Percentiles rank a stretch among this genome's conserved stretches.
Conservation (phyloP, 2,329 filamentous ascomycete species). For the Fonsecaea monophora region DNA sequence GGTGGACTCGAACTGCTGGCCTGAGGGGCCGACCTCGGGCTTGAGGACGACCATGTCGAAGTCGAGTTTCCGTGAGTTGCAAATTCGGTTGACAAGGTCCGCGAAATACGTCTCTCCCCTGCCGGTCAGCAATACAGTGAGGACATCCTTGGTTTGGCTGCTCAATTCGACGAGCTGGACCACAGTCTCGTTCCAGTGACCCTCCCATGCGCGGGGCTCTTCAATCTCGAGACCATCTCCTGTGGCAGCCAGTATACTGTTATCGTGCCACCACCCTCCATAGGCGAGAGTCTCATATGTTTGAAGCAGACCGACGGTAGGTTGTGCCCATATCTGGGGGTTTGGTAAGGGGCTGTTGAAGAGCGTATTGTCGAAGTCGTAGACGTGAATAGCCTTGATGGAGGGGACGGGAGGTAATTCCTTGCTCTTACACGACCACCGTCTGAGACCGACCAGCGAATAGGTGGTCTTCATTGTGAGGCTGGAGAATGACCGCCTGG, state of each 20-base stretch:
- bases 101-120: conserved; percentile 78
- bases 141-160: conserved; percentile 80
- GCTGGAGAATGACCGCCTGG: not conserved
- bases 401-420: conserved; percentile 68
- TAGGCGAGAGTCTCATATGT: conserved; percentile 77
- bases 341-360: conserved; percentile 93
- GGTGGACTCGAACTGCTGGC: conserved; percentile 78
- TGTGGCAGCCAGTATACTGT: conserved; percentile 81
- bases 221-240: conserved; percentile 83
- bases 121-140: conserved; percentile 87
- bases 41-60: conserved; percentile 92
- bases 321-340: conserved; percentile 80
- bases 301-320: conserved; percentile 77
- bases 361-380: conserved; percentile 97
- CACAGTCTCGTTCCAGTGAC: conserved; percentile 97
- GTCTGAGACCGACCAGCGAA: conserved; percentile 76
- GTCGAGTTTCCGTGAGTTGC: conserved; percentile 75
- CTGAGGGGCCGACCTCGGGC: conserved; percentile 79
- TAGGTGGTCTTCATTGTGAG: conserved; percentile 40
- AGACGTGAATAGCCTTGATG: conserved; percentile 84
- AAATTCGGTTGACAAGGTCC: conserved; percentile 81
- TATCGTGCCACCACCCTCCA: conserved; percentile 98
- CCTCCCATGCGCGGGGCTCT: conserved; percentile 82
- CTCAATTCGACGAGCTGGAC: conserved; percentile 79
- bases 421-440: conserved; percentile 78